Percentiles rank a stretch among this genome's conserved stretches.
Evolutionary conservation across 805 yeast genomes (phyloP).

Genomic region (Cyberlindnera amylophila): DNA sequence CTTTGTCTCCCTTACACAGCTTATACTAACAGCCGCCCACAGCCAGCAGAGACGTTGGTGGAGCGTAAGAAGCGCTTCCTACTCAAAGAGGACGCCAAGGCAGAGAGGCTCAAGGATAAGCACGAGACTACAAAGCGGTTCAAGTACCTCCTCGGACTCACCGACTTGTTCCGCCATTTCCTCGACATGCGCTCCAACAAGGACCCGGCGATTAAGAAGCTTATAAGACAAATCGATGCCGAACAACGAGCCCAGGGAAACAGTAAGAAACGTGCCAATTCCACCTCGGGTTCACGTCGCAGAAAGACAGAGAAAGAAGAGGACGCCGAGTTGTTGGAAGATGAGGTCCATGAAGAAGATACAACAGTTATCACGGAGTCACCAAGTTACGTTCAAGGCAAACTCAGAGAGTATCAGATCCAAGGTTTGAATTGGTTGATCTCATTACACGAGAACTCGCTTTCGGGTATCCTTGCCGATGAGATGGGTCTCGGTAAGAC

Average conservation of each 20-base stretch:
- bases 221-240: slow-evolving; percentile 54
- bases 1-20: no score
- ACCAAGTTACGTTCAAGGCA: slow-evolving; percentile 76
- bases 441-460: slow-evolving; percentile 77
- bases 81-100: slow-evolving; percentile 50
- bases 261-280: neutral
- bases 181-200: slow-evolving; percentile 77
- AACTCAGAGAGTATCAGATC: slow-evolving; percentile 83
- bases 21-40: no score
- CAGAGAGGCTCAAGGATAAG: slow-evolving; percentile 49
- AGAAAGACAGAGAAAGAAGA: slow-evolving; percentile 94
- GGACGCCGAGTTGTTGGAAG: slow-evolving; percentile 85
- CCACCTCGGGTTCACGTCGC: slow-evolving; percentile 41
- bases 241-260: slow-evolving; percentile 34
- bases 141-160: slow-evolving; percentile 73
- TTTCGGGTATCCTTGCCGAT: slow-evolving; percentile 93
- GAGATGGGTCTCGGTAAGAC: slow-evolving; percentile 99
- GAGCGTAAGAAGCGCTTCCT: slow-evolving; percentile 47
- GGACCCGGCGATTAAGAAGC: slow-evolving; percentile 64
- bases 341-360: slow-evolving; percentile 64
- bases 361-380: slow-evolving; percentile 79
- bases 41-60: slow-evolving; percentile 26
- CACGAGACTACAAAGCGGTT: slow-evolving; percentile 77
- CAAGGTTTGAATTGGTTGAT: slow-evolving; percentile 96
- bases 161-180: slow-evolving; percentile 85